Conservation (phyloP, 495 filamentous ascomycete genomes). For the Chaetomium fimeti region DNA sequence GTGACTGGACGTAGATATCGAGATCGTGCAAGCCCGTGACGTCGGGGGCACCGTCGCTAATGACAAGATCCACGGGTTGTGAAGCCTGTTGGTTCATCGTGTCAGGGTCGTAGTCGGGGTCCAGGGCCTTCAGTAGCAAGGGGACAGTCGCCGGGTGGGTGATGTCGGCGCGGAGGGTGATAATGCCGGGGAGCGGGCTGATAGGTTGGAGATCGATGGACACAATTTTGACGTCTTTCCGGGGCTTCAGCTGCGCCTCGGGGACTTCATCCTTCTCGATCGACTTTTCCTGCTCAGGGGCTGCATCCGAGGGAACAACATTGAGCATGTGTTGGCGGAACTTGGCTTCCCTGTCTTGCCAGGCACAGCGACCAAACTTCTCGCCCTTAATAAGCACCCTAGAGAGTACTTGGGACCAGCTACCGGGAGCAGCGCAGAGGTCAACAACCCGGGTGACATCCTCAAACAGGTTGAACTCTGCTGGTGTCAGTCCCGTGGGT, state of each 20-base stretch:
- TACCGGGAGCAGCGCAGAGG: slow-evolving; percentile 91
- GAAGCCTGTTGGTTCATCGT: slow-evolving; percentile 48
- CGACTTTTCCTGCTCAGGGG: slow-evolving; percentile 27
- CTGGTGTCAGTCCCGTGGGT: neutral
- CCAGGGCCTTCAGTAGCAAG: slow-evolving; percentile 77
- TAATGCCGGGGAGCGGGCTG: slow-evolving; percentile 86
- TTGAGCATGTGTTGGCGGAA: slow-evolving; percentile 57
- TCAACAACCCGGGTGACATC: slow-evolving; percentile 90
- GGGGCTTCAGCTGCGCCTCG: slow-evolving; percentile 47
- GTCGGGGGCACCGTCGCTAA: slow-evolving; percentile 93
- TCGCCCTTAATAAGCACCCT: slow-evolving; percentile 89
- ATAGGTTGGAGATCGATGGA: slow-evolving; percentile 95
- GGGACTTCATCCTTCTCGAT: neutral
- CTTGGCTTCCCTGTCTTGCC: slow-evolving; percentile 73
- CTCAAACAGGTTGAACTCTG: slow-evolving; percentile 88
- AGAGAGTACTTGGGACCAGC: slow-evolving; percentile 95
- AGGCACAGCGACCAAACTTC: slow-evolving; percentile 77
- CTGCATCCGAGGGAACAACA: slow-evolving; percentile 37
- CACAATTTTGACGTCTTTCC: slow-evolving; percentile 85
- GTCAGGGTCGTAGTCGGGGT: slow-evolving; percentile 65
- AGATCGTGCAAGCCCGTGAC: slow-evolving; percentile 96
- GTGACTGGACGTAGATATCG: slow-evolving; percentile 95
- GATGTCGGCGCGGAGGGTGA: slow-evolving; percentile 88
- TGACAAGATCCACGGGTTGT: slow-evolving; percentile 83
- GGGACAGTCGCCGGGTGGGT: slow-evolving; percentile 94